phyloP scores from a whole-genome alignment of 352 stramenopile genomes.

The Halophytophthora polymorphica region DNA sequence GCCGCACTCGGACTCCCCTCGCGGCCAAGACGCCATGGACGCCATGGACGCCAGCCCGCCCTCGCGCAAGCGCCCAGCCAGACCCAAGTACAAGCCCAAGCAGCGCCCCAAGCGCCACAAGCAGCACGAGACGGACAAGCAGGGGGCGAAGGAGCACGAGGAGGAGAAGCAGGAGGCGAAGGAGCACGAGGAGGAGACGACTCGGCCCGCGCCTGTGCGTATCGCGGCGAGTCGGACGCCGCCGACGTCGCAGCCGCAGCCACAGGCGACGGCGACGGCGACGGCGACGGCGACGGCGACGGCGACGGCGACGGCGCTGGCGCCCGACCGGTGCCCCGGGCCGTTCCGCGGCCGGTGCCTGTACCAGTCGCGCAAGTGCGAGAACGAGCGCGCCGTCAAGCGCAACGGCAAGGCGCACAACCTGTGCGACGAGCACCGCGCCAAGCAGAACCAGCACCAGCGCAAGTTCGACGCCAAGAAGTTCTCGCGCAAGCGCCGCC shows the following conservation, averaged over 20 bases:
- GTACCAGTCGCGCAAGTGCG: constrained; percentile 78
- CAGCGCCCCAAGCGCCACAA: too few relatives aligned
- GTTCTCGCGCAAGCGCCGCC: constrained; percentile 49
- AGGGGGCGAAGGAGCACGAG: neutral
- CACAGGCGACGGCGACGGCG: neutral
- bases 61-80: too few relatives aligned
- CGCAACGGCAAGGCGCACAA: constrained; percentile 79
- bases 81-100: too few relatives aligned
- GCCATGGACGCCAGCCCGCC: too few relatives aligned
- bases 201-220: neutral
- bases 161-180: constrained; percentile 7
- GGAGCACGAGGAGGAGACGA: neutral
- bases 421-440: constrained; percentile 70
- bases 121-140: neutral
- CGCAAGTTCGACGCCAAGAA: constrained; percentile 84
- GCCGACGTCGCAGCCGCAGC: neutral
- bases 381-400: constrained; percentile 78
- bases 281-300: neutral
- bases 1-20: too few relatives aligned
- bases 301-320: neutral
- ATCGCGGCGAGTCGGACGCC: neutral
- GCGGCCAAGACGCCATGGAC: too few relatives aligned
- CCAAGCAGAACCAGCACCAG: constrained; percentile 81
- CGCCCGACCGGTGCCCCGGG: constrained; percentile 5
- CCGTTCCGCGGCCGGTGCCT: constrained; percentile 63